phyloP scores from a whole-genome alignment of 1,139 yeast species.

The Sugiyamaella grinbergsii region DNA sequence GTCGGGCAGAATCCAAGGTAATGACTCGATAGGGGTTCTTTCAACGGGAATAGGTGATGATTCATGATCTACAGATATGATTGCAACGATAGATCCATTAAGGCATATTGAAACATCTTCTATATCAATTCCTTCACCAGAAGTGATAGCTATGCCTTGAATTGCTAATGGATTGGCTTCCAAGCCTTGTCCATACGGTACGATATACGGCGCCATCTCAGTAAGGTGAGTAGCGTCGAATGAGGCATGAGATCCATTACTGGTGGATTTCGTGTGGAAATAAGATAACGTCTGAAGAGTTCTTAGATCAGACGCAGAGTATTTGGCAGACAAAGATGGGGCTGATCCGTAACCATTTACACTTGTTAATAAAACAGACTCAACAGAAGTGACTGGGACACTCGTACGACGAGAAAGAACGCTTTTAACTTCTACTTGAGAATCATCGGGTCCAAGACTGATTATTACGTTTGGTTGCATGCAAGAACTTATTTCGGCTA shows the following conservation, averaged over 20 bases:
- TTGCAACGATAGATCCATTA: slow-evolving; percentile 40
- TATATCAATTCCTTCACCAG: slow-evolving; percentile 36
- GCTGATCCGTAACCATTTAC: slow-evolving; percentile 1
- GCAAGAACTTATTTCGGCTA: slow-evolving; percentile 51
- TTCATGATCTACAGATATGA: slow-evolving; percentile 29
- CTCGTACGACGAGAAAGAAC: slow-evolving; percentile 8
- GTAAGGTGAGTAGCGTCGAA: slow-evolving; percentile 33
- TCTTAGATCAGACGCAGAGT: slow-evolving; percentile 41
- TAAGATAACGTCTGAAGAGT: slow-evolving; percentile 41
- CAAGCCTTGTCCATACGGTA: slow-evolving; percentile 26
- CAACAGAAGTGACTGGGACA: slow-evolving; percentile 17
- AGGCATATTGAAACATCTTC: slow-evolving; percentile 35
- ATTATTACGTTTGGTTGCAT: slow-evolving; percentile 61
- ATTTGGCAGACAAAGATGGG: slow-evolving; percentile 22
- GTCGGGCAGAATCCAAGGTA: slow-evolving; percentile 22
- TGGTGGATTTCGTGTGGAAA: slow-evolving; percentile 33
- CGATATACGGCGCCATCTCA: slow-evolving; percentile 36
- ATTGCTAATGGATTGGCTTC: slow-evolving; percentile 22
- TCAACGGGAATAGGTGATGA: slow-evolving; percentile 1
- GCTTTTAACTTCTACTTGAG: slow-evolving; percentile 23
- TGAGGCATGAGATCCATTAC: slow-evolving; percentile 15
- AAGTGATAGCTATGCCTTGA: slow-evolving; percentile 35
- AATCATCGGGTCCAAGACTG: slow-evolving; percentile 47
- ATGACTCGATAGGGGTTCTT: slow-evolving; percentile 15
- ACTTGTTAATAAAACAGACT: slow-evolving; percentile 13